Conservation (phyloP, 768 basidiomycete species). For the Xerocomellus amylosporus region DNA sequence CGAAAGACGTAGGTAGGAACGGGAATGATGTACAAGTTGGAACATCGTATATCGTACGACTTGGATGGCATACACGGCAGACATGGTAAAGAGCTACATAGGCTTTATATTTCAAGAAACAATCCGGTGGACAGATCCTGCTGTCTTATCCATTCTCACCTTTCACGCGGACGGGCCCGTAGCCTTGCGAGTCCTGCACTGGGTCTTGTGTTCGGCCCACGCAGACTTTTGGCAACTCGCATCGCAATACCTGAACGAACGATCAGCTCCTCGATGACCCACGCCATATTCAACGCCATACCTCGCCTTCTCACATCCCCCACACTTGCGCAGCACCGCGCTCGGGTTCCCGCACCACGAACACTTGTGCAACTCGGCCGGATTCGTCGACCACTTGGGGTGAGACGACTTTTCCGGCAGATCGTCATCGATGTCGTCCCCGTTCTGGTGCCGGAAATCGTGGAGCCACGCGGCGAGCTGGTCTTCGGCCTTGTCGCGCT, state of each 20-base stretch:
- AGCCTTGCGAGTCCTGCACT: conserved; percentile 8
- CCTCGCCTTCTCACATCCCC: conserved; percentile 43
- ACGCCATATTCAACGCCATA: conserved; percentile 3
- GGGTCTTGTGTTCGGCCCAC: conserved; percentile 16
- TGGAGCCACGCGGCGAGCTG: conserved; percentile 60
- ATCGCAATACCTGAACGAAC: conserved; percentile 12
- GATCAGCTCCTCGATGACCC: neutral
- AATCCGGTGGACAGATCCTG: neutral
- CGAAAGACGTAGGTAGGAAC: conserved; percentile 20
- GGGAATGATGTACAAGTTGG: neutral
- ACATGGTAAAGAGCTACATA: neutral
- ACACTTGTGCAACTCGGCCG: conserved; percentile 55
- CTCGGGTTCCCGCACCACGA: conserved; percentile 65
- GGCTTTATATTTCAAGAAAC: neutral
- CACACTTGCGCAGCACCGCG: conserved; percentile 52
- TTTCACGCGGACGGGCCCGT: neutral
- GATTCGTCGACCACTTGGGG: conserved; percentile 47
- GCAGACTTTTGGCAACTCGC: conserved; percentile 14
- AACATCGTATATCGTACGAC: conserved; percentile 6
- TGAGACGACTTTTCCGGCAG: conserved; percentile 34
- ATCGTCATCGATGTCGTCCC: conserved; percentile 34
- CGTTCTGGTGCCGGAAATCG: conserved; percentile 42
- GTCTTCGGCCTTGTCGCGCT: conserved; percentile 47
- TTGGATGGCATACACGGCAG: neutral
- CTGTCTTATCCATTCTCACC: neutral